Percentiles rank a stretch among this genome's conserved stretches.
Evolutionary conservation across 2,329 filamentous ascomycete genomes (phyloP).

Genomic region (Stagonosporopsis tanaceti): DNA sequence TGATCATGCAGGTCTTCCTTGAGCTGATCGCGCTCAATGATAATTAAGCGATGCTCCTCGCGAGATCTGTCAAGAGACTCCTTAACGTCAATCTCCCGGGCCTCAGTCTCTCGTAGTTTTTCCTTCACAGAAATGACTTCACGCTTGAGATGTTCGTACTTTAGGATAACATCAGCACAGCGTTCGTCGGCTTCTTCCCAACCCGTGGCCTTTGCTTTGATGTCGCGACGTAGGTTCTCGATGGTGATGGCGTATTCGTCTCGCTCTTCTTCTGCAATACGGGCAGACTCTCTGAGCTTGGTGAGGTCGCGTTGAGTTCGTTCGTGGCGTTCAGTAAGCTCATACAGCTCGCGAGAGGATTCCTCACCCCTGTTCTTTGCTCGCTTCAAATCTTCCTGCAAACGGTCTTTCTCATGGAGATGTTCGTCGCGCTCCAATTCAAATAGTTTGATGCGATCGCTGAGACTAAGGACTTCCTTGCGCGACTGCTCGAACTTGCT

Average conservation of each 20-base stretch:
- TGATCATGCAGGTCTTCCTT: slow-evolving; percentile 34
- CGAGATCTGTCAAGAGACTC: slow-evolving; percentile 26
- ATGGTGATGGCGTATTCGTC: slow-evolving; percentile 33
- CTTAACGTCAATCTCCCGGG: slow-evolving; percentile 29
- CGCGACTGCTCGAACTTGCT: slow-evolving; percentile 33
- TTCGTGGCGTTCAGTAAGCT: slow-evolving; percentile 34
- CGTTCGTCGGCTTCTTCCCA: slow-evolving; percentile 36
- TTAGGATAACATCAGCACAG: slow-evolving; percentile 28
- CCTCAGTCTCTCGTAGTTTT: slow-evolving; percentile 29
- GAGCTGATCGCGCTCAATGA: slow-evolving; percentile 35
- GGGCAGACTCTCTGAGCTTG: slow-evolving; percentile 33
- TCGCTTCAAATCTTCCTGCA: slow-evolving; percentile 36
- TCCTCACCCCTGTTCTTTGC: slow-evolving; percentile 31
- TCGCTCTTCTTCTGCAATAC: slow-evolving; percentile 30
- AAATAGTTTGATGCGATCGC: slow-evolving; percentile 33
- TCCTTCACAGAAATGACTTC: slow-evolving; percentile 36
- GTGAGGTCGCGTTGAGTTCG: slow-evolving; percentile 31
- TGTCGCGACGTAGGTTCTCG: slow-evolving; percentile 32
- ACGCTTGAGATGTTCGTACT: slow-evolving; percentile 36
- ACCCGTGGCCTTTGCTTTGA: slow-evolving; percentile 28
- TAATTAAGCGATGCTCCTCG: slow-evolving; percentile 31
- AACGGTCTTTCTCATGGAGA: slow-evolving; percentile 34
- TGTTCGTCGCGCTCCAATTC: slow-evolving; percentile 35
- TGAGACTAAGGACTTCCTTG: slow-evolving; percentile 31
- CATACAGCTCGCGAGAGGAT: slow-evolving; percentile 29